These are phyloP conservation scores for Penicillium pulvis DNA, from an alignment of 495 filamentous ascomycete genomes.

Conservation along the genomic window DNA sequence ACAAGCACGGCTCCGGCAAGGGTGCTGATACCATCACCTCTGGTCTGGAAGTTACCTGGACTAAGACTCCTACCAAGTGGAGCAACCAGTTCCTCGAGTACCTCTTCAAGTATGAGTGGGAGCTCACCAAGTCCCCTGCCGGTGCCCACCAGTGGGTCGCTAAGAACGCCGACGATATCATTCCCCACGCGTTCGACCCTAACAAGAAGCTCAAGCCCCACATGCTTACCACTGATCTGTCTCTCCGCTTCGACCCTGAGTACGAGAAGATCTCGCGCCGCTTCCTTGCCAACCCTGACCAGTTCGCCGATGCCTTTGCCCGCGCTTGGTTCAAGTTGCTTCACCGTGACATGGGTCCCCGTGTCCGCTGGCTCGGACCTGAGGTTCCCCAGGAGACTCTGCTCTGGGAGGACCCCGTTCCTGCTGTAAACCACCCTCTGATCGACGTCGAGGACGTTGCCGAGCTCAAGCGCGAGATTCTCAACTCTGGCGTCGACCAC, in stretches of 20 bases:
- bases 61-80: slow-evolving; percentile 68
- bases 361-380: slow-evolving; percentile 66
- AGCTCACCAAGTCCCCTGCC: slow-evolving; percentile 69
- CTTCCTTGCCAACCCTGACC: slow-evolving; percentile 63
- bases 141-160: slow-evolving; percentile 75
- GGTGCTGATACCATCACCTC: slow-evolving; percentile 69
- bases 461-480: slow-evolving; percentile 64
- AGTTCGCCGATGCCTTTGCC: slow-evolving; percentile 65
- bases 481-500: slow-evolving; percentile 55
- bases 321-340: slow-evolving; percentile 79
- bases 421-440: slow-evolving; percentile 53
- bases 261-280: slow-evolving; percentile 74
- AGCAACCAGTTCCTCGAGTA: slow-evolving; percentile 69
- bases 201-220: slow-evolving; percentile 64
- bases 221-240: slow-evolving; percentile 72
- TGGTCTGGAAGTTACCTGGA: slow-evolving; percentile 75
- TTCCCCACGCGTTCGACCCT: slow-evolving; percentile 67
- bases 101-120: slow-evolving; percentile 77
- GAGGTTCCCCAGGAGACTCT: slow-evolving; percentile 65
- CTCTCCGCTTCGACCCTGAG: slow-evolving; percentile 66
- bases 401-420: slow-evolving; percentile 68
- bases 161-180: slow-evolving; percentile 62
- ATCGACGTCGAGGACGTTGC: slow-evolving; percentile 60
- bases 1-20: slow-evolving; percentile 58
- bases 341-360: slow-evolving; percentile 73